Conservation (phyloP, 2,329 filamentous ascomycete genomes). For the Fusarium sp. region DNA sequence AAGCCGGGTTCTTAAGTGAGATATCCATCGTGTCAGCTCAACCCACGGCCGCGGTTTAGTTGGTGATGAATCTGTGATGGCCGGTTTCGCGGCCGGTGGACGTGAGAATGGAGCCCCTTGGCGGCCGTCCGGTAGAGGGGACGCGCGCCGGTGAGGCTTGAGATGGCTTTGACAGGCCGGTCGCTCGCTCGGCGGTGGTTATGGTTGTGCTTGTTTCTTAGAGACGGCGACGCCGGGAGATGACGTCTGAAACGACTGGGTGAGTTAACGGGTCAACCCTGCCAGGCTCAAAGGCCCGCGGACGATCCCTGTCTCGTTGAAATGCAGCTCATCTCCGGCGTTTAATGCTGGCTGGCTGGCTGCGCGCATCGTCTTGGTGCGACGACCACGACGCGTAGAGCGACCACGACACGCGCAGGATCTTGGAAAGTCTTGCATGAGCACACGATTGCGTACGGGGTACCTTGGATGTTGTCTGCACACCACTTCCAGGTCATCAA, state of each 20-base stretch:
- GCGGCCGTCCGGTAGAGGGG: not conserved
- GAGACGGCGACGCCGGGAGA: slow-evolving; percentile 39
- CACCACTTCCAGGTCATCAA: not conserved
- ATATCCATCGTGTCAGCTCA: not conserved
- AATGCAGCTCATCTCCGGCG: slow-evolving; percentile 44
- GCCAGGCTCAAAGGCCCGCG: slow-evolving; percentile 45
- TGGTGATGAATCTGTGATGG: not conserved
- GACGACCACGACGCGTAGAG: not conserved
- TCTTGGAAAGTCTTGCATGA: not conserved
- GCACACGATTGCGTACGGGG: not conserved
- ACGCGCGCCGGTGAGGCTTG: not conserved
- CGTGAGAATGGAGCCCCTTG: not conserved
- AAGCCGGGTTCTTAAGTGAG: not conserved
- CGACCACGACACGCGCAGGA: not conserved
- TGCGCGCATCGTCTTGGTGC: slow-evolving; percentile 6
- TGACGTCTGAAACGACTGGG: slow-evolving; percentile 44
- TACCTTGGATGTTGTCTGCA: not conserved
- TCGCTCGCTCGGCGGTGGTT: not conserved
- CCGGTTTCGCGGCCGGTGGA: not conserved
- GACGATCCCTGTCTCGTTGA: slow-evolving; percentile 38
- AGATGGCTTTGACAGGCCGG: not conserved
- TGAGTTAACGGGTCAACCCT: slow-evolving; percentile 28
- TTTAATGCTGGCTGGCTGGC: slow-evolving; percentile 36
- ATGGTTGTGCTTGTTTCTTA: slow-evolving; percentile 19
- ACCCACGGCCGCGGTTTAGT: not conserved